Evolutionary conservation across 805 yeast species (phyloP), one percentile per base, ranked within the genome.

Genomic region (Jamesozyma rosinii): DNA sequence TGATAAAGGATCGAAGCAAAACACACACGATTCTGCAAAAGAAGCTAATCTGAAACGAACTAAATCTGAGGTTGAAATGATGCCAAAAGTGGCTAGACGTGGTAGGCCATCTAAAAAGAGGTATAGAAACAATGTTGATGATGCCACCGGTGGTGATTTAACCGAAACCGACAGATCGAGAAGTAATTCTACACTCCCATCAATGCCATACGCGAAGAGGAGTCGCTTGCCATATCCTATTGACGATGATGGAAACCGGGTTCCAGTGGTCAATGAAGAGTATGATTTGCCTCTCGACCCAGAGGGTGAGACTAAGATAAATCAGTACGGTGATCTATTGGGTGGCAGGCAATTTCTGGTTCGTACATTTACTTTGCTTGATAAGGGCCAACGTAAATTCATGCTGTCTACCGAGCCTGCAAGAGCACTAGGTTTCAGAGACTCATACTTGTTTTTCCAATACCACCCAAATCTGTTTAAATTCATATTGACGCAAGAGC

Each of bases 381-480:
- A 65, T 15, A 66, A 52, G 29, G 96, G 95, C 8, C 76, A 78
- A 18, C 72, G 80, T 50, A 70, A 80, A 45, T 92, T 77, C 63
- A 89, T 90, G 95, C 75, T 92, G 38, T 81, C 95, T 2, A 89
- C 97, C 0, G 98, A 92, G 58, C 95, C 96, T 2, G 97, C 98
- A 1, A 75, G 97, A 52, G 79, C 90, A 55, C 87, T 90, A 48
- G 97, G 97, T 3, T 85, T 88, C 66, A 74, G 96, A 52, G 97
- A 90, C 59, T 85, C 95, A 2, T 88, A 90, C 56, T 69, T 88
- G 42, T 70, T 90, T 46, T 88, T 90, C 66, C 95, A 89, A 58
- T 83, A 88, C 40, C 95, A 90, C 65, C 75, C 79, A 40, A 70
- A 76, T 40, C 68, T 92, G 41, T 81, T 74, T 67, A 87, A 89